phyloP scores from a whole-genome alignment of 768 basidiomycete genomes.

The Termitomyces sp. region DNA sequence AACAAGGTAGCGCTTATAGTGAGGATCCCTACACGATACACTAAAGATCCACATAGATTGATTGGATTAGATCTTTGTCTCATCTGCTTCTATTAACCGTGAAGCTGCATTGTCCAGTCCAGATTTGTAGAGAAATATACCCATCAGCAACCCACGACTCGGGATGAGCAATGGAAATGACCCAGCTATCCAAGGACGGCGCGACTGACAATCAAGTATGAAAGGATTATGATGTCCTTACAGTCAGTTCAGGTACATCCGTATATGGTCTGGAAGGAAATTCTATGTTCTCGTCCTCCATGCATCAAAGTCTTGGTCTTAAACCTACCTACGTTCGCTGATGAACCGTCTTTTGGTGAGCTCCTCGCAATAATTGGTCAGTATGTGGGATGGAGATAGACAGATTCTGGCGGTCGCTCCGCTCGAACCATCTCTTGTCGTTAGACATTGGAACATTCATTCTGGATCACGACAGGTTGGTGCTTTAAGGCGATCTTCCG shows the following conservation, averaged over 20 bases:
- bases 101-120: background rate
- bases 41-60: too few relatives aligned
- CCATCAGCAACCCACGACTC: background rate
- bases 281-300: background rate
- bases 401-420: background rate
- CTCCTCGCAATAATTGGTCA: background rate
- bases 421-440: background rate
- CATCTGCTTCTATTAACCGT: background rate
- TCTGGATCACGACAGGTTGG: background rate
- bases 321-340: background rate
- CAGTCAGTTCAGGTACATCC: background rate
- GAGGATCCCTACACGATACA: background rate
- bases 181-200: background rate
- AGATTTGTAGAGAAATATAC: background rate
- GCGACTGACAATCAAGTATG: background rate
- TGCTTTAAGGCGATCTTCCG: background rate
- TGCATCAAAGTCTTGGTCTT: background rate
- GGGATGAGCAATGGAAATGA: background rate
- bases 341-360: background rate
- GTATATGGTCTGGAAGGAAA: background rate
- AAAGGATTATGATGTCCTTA: too few relatives aligned
- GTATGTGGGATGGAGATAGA: background rate
- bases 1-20: background rate
- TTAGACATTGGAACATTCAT: background rate
- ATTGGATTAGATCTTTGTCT: background rate